Evolutionary conservation across 176 grass and related monocot species (phyloP), one percentile per base, ranked within the genome.

Genomic region (Hyparrhenia diplandra): DNA sequence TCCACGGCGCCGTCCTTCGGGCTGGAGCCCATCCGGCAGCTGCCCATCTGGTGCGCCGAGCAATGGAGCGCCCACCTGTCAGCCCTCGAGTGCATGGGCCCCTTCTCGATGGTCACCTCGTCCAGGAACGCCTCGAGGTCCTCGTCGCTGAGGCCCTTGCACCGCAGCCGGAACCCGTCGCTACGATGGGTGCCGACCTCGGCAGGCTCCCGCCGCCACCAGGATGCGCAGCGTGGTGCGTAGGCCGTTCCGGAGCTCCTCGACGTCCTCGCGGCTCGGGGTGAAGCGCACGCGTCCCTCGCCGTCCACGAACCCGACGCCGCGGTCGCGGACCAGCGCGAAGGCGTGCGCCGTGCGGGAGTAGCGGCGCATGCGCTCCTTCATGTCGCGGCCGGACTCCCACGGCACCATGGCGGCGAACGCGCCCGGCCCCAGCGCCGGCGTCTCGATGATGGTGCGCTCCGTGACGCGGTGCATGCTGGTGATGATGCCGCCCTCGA

Each of bases 41-140:
- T 97, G 11, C 91, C 87, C 85, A 97, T 97, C 73, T 97, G 94
- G 76, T 97, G 94, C 21, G 94, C 94, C 43, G 87, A 92, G 84
- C 78, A 81, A 16, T 78, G 35, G 34, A 91, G 8, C 20, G 52
- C 75, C 91, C 94, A 97, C 24, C 79, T 72, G 40, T 86, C 81
- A 0, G 52, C 11, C 59, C n/a, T 64, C 6, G 82, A 62, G 81
- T 84, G 60, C 82, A 82, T 85, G 5, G 94, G 94, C 1, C 94
- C 89, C 28, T 81, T 78, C 73, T 83, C 80, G 28, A 83, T 59
- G 40, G 49, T 64, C 30, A 94, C 78, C 66, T 90, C 89, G 60
- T 94, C 92, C 29, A 94, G 80, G 77, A 94, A 97, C 77, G 80
- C 85, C 73, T 92, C 89, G 31, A 90, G 43, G 12, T 92, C 85